Evolutionary conservation across 495 filamentous ascomycete species (phyloP).

Genomic region (Penicillium paxilli): DNA sequence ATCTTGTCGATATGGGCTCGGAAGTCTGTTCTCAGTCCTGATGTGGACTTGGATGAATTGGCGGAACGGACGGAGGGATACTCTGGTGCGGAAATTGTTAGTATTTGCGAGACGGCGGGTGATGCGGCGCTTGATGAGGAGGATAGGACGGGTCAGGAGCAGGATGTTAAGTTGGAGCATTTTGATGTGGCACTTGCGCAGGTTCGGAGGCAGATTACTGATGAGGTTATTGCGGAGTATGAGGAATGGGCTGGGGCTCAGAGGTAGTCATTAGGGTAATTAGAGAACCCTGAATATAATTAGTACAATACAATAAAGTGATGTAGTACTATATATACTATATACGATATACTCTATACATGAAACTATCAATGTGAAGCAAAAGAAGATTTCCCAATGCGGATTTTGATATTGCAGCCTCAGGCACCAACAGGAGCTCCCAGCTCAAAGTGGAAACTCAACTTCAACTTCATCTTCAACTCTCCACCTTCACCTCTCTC

Average conservation of each 20-base stretch:
- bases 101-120: conserved; percentile 70
- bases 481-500: too few relatives aligned
- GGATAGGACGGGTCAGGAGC: conserved; percentile 44
- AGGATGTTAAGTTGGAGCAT: conserved; percentile 59
- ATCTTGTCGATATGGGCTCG: conserved; percentile 69
- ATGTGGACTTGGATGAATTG: conserved; percentile 65
- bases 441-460: too few relatives aligned
- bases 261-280: too few relatives aligned
- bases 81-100: conserved; percentile 86
- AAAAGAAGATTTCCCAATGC: too few relatives aligned
- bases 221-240: conserved; percentile 64
- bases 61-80: conserved; percentile 76
- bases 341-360: too few relatives aligned
- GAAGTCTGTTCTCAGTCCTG: conserved; percentile 60
- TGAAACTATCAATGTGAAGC: too few relatives aligned
- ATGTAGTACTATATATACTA: neutral
- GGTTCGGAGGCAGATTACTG: conserved; percentile 68
- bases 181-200: conserved; percentile 62
- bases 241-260: conserved; percentile 58
- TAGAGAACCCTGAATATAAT: neutral
- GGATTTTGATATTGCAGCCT: too few relatives aligned
- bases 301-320: neutral
- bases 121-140: conserved; percentile 59
- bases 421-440: too few relatives aligned
- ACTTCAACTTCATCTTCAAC: too few relatives aligned